Evolutionary conservation across 495 filamentous ascomycete species (phyloP).

Genomic region (Aspergillus bertholletiae): DNA sequence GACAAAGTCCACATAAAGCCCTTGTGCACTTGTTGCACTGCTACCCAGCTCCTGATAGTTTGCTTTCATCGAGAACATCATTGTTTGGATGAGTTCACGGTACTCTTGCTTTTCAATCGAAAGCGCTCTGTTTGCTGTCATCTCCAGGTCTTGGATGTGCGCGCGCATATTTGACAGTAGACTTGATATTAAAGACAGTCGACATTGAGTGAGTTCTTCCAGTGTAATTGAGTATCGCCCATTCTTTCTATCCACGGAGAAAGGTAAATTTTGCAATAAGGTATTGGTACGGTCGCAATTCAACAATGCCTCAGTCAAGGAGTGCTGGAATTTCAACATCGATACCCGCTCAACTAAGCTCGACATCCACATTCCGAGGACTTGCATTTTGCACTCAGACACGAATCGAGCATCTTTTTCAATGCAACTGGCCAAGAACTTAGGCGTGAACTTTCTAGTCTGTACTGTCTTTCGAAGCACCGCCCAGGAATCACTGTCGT

Average conservation of each 20-base stretch:
- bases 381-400: slow-evolving; percentile 42
- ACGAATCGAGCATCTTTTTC: slow-evolving; percentile 41
- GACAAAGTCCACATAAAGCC: slow-evolving; percentile 66
- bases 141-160: slow-evolving; percentile 38
- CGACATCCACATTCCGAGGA: slow-evolving; percentile 56
- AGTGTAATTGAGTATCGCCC: slow-evolving; percentile 47
- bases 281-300: slow-evolving; percentile 45
- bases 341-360: slow-evolving; percentile 64
- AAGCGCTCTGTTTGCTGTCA: slow-evolving; percentile 22
- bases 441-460: slow-evolving; percentile 58
- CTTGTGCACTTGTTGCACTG: slow-evolving; percentile 32
- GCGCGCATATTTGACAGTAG: slow-evolving; percentile 65
- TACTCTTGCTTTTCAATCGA: slow-evolving; percentile 49
- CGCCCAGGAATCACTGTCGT: slow-evolving; percentile 57
- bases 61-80: slow-evolving; percentile 67
- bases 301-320: slow-evolving; percentile 54
- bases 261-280: slow-evolving; percentile 60
- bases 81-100: slow-evolving; percentile 45
- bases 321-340: slow-evolving; percentile 64
- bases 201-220: slow-evolving; percentile 53
- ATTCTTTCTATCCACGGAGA: slow-evolving; percentile 38
- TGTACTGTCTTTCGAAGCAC: slow-evolving; percentile 60
- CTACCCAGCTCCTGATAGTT: slow-evolving; percentile 61
- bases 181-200: slow-evolving; percentile 57
- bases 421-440: slow-evolving; percentile 58